These are phyloP conservation scores for Mycena pura DNA, from an alignment of 768 basidiomycete species.

Conservation along the genomic window DNA sequence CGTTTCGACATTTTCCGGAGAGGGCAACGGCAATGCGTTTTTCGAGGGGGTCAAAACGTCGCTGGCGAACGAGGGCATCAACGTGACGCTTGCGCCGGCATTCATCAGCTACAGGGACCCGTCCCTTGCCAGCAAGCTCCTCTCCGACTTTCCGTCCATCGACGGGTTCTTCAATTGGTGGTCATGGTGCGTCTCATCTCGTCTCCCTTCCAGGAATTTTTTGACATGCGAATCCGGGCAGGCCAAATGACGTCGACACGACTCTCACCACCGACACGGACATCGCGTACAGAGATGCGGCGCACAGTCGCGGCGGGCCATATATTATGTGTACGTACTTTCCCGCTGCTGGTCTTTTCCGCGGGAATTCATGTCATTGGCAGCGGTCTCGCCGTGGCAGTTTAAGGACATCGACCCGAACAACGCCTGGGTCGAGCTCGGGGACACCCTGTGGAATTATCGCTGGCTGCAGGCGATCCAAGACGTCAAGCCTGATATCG, in stretches of 20 bases:
- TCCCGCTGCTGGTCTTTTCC: not conserved
- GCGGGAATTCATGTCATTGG: not conserved
- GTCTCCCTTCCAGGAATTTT: too few species aligned
- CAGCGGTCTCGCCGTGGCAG: conserved; percentile 36
- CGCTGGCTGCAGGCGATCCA: conserved; percentile 36
- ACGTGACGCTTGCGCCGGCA: conserved; percentile 39
- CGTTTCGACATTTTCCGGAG: conserved; percentile 46
- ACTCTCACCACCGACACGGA: conserved; percentile 34
- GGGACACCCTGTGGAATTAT: conserved; percentile 35
- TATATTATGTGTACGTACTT: conserved; percentile 36
- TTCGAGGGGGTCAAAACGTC: conserved; percentile 24
- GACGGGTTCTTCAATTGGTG: conserved; percentile 45
- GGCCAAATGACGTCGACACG: conserved; percentile 31
- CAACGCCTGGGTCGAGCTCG: conserved; percentile 32
- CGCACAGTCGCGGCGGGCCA: conserved; percentile 28
- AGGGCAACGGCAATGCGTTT: conserved; percentile 38
- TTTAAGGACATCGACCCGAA: conserved; percentile 31
- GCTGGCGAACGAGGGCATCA: conserved; percentile 31
- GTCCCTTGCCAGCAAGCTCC: conserved; percentile 19
- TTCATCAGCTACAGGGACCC: conserved; percentile 38
- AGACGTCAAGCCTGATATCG: conserved; percentile 33
- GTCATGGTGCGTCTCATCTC: conserved; percentile 38
- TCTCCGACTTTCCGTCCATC: conserved; percentile 34
- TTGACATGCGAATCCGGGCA: too few species aligned
- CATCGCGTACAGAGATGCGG: conserved; percentile 33